phyloP scores from a whole-genome alignment of 73 alveolate species.

The Stentor coeruleus region DNA sequence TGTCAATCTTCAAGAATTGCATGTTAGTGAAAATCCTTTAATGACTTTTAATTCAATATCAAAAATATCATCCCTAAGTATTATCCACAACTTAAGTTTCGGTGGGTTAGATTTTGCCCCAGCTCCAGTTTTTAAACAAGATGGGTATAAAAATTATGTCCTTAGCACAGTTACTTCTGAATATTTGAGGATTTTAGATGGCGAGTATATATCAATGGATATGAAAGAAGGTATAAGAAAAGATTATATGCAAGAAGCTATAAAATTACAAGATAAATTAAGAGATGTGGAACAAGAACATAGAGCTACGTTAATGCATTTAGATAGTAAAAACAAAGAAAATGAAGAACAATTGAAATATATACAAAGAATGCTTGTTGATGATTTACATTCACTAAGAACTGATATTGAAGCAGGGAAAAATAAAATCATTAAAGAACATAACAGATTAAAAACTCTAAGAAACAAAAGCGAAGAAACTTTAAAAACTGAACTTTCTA shows the following conservation, averaged over 20 bases:
- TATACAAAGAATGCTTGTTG: slow-evolving; percentile 40
- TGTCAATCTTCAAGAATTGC: slow-evolving; percentile 39
- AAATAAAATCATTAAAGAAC: slow-evolving; percentile 37
- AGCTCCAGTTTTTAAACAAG: slow-evolving; percentile 46
- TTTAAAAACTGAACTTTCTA: slow-evolving; percentile 28
- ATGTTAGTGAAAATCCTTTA: slow-evolving; percentile 43
- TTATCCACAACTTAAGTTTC: slow-evolving; percentile 29
- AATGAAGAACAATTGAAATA: slow-evolving; percentile 54
- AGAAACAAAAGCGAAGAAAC: slow-evolving; percentile 48
- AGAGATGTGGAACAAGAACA: slow-evolving; percentile 57
- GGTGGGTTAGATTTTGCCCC: slow-evolving; percentile 45
- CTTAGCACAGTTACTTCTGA: slow-evolving; percentile 40
- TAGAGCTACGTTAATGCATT: slow-evolving; percentile 38
- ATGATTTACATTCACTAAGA: slow-evolving; percentile 49
- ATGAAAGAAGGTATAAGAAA: slow-evolving; percentile 41
- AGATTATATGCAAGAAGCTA: slow-evolving; percentile 46
- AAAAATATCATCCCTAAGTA: slow-evolving; percentile 36
- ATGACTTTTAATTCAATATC: slow-evolving; percentile 36
- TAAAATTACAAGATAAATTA: slow-evolving; percentile 44
- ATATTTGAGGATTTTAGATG: slow-evolving; percentile 42
- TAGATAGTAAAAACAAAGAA: slow-evolving; percentile 60
- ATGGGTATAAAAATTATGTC: slow-evolving; percentile 49
- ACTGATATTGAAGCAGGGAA: slow-evolving; percentile 64
- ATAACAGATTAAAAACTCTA: slow-evolving; percentile 34
- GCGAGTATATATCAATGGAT: slow-evolving; percentile 30